A percentile compares a stretch with the other conserved stretches of the same genome.
phyloP scores from a whole-genome alignment of 2,329 filamentous ascomycete genomes.

The Hypoxylon sp. region DNA sequence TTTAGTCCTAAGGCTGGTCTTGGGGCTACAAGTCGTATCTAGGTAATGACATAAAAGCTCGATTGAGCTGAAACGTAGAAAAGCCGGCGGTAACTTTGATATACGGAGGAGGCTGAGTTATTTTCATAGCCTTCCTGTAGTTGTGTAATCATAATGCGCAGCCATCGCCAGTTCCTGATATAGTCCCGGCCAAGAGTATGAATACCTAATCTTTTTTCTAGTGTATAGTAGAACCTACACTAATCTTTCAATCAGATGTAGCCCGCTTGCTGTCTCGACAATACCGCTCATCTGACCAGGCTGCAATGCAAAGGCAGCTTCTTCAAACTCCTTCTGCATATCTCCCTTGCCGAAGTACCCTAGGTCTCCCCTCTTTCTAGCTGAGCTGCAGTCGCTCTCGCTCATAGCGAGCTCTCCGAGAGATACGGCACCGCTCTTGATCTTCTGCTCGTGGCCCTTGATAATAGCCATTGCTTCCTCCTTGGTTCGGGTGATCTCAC shows the following conservation, averaged over 20 bases:
- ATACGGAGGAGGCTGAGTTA: background rate
- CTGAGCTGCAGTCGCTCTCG: slow-evolving; percentile 96
- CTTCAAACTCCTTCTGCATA: slow-evolving; percentile 99
- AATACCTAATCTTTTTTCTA: background rate
- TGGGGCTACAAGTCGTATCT: background rate
- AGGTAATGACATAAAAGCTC: background rate
- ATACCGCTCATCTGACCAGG: slow-evolving; percentile 88
- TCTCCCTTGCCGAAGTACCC: slow-evolving; percentile 95
- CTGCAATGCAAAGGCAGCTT: slow-evolving; percentile 91
- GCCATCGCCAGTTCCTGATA: background rate
- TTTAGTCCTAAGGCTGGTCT: background rate
- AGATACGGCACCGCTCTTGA: slow-evolving; percentile 75
- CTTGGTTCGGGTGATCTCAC: slow-evolving; percentile 87
- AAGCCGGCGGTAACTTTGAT: slow-evolving; percentile 6
- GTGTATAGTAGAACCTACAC: slow-evolving; percentile 44
- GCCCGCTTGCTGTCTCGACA: slow-evolving; percentile 91
- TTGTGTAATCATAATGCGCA: background rate
- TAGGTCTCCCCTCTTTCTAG: slow-evolving; percentile 92
- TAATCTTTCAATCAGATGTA: slow-evolving; percentile 88
- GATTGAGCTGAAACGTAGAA: background rate
- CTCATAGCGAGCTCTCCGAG: slow-evolving; percentile 87
- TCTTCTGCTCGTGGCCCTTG: slow-evolving; percentile 78
- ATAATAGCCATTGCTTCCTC: slow-evolving; percentile 88
- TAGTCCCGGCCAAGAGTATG: background rate
- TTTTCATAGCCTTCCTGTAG: background rate